Evolutionary conservation across 1,284 basidiomycete species (phyloP), one percentile per base, ranked within the genome.

Genomic region (Sporisorium iseilematis-ciliati): DNA sequence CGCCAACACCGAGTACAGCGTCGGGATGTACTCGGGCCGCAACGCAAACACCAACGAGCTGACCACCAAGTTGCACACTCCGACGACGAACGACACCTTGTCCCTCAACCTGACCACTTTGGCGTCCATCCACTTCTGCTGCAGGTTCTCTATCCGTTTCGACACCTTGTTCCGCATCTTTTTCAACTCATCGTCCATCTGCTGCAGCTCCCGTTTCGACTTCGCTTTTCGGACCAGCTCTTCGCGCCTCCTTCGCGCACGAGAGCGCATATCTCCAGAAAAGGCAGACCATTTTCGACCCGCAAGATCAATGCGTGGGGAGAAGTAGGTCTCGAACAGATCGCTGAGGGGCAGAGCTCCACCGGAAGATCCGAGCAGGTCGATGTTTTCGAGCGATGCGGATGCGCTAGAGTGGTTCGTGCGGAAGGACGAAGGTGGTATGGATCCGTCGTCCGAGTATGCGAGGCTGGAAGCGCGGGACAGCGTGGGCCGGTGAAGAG

Each of bases 271-370:
- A 61, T 90, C 89, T 69, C 93, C 92, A 64, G 92, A 91, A 77
- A 94, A 93, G 63, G 92, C 93, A 85, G 93, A 91, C 35, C 95
- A 89, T 61, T 91, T 90, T 41, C 95, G 90, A 82, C 96, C 93
- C 40, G 95, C 87, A 1, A 97, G 89, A 85, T 97, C 95, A 70
- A 97, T 88, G 74, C 93, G 91, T 3, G 94, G 94, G 86, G 96
- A 93, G 79, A 92, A 93, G 83, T 91, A 94, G 0, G 93, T 94
- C 85, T 94, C 92, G 85, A 93, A 56, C 29, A 81, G 35, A 33
- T 79, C 77, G 23, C 49, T 51, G 35, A 73, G 65, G 7, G 71
- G 66, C 1, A 73, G 40, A 1, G 41, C 66, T 21, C 52, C 64
- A 16, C 52, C 31, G 23, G 57, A 48, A 11, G 29, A 23, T 31